A percentile compares a stretch with the other conserved stretches of the same genome.
Evolutionary conservation across 2,329 filamentous ascomycete genomes (phyloP).

Genomic region (Raffaelea ambrosiae): DNA sequence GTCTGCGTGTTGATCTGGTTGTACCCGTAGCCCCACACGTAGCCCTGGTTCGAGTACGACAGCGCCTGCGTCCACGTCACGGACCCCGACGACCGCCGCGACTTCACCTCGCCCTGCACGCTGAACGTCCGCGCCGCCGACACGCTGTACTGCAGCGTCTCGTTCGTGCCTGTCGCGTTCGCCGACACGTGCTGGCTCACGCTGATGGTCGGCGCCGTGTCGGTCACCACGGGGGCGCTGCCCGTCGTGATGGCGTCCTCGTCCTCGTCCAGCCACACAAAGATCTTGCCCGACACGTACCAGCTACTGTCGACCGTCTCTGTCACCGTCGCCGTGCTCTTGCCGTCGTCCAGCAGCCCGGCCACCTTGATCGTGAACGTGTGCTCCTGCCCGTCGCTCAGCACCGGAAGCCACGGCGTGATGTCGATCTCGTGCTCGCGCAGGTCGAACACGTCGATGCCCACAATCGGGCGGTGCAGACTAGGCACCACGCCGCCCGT

Average conservation of each 20-base stretch:
- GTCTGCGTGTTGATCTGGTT: slow-evolving; percentile 33
- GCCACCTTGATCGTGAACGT: slow-evolving; percentile 59
- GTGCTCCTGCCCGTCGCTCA: slow-evolving; percentile 58
- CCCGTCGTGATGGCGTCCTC: slow-evolving; percentile 42
- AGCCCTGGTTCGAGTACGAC: slow-evolving; percentile 42
- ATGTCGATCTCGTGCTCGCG: slow-evolving; percentile 76
- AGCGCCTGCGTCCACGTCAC: slow-evolving; percentile 52
- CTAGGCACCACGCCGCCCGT: slow-evolving; percentile 72
- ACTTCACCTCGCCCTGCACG: slow-evolving; percentile 42
- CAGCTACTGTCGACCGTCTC: slow-evolving; percentile 56
- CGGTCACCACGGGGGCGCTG: slow-evolving; percentile 6
- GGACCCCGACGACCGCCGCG: slow-evolving; percentile 26
- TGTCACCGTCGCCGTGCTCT: slow-evolving; percentile 37
- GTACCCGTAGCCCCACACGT: slow-evolving; percentile 26
- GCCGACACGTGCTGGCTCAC: slow-evolving; percentile 40
- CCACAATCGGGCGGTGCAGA: slow-evolving; percentile 70
- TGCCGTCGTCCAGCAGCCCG: slow-evolving; percentile 51
- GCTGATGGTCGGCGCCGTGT: slow-evolving; percentile 24
- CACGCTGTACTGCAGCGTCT: slow-evolving; percentile 51
- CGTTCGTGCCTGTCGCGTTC: slow-evolving; percentile 43
- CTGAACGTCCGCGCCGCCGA: slow-evolving; percentile 45
- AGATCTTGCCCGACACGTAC: slow-evolving; percentile 72
- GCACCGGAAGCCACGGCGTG: slow-evolving; percentile 61
- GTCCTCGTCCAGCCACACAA: slow-evolving; percentile 59
- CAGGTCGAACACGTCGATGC: slow-evolving; percentile 71